Percentiles rank a stretch among this genome's conserved stretches.
These are phyloP conservation scores for Arthroderma sp. DNA, from an alignment of 2,329 filamentous ascomycete species.

Conservation along the genomic window DNA sequence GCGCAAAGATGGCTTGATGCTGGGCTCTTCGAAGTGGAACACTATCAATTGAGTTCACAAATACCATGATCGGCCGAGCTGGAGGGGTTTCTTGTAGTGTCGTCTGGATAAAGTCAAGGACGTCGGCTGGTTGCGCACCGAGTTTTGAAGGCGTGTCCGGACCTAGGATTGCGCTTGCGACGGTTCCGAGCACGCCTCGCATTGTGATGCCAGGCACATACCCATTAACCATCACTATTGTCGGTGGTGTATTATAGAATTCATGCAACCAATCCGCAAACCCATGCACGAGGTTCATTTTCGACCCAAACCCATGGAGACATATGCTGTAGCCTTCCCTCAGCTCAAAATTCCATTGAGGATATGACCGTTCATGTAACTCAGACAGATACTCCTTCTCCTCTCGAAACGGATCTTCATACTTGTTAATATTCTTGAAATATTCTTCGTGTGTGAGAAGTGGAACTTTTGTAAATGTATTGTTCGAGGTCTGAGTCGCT, in stretches of 20 bases:
- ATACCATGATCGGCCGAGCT: slow-evolving; percentile 43
- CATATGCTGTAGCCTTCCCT: slow-evolving; percentile 77
- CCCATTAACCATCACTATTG: slow-evolving; percentile 76
- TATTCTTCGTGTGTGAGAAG: slow-evolving; percentile 88
- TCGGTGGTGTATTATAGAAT: slow-evolving; percentile 22
- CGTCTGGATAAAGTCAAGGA: slow-evolving; percentile 53
- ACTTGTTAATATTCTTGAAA: slow-evolving; percentile 53
- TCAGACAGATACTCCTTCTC: slow-evolving; percentile 60
- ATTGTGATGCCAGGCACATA: slow-evolving; percentile 43
- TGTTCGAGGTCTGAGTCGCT: slow-evolving; percentile 70
- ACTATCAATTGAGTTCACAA: slow-evolving; percentile 82
- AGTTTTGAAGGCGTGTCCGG: slow-evolving; percentile 35
- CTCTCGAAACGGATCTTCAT: slow-evolving; percentile 53
- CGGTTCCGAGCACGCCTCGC: slow-evolving; percentile 38
- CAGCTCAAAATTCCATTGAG: slow-evolving; percentile 88
- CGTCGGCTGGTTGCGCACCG: slow-evolving; percentile 52
- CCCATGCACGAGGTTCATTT: slow-evolving; percentile 57
- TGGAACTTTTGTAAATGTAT: slow-evolving; percentile 60
- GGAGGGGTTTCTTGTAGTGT: slow-evolving; percentile 41
- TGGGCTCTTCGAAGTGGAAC: slow-evolving; percentile 56
- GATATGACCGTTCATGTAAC: slow-evolving; percentile 68
- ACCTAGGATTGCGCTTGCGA: slow-evolving; percentile 49
- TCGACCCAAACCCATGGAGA: slow-evolving; percentile 85
- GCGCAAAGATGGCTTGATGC: slow-evolving; percentile 59
- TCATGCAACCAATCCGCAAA: slow-evolving; percentile 61